Percentiles rank a stretch among this genome's conserved stretches.
These are phyloP conservation scores for Sabuloglossum arenarium DNA, from an alignment of 495 filamentous ascomycete species.

Conservation along the genomic window DNA sequence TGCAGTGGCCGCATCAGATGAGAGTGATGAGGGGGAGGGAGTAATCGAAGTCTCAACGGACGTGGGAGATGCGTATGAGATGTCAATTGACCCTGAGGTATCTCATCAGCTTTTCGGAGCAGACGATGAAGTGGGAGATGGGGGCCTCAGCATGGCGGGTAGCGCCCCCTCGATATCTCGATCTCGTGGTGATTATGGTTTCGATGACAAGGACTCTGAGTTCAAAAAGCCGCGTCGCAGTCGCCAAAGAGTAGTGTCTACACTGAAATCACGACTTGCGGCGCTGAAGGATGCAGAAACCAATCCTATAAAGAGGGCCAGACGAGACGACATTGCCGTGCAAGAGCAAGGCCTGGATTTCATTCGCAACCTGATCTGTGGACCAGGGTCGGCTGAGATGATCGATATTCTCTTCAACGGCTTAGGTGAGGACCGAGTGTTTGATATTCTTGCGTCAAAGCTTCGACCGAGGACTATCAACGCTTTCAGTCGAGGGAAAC, in stretches of 20 bases:
- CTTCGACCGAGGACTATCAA: conserved; percentile 16
- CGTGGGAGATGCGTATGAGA: neutral
- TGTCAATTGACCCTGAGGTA: neutral
- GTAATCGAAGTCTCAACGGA: conserved; percentile 5
- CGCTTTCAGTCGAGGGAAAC: neutral
- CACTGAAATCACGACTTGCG: conserved; percentile 16
- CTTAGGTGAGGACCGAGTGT: conserved; percentile 54
- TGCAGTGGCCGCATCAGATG: conserved; percentile 3
- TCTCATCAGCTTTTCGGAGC: neutral
- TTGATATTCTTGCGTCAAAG: conserved; percentile 56
- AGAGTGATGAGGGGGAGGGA: conserved; percentile 9
- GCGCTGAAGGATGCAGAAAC: conserved; percentile 32
- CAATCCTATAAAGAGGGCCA: conserved; percentile 33
- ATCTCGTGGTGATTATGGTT: neutral
- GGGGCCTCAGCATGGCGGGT: neutral
- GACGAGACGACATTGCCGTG: conserved; percentile 60
- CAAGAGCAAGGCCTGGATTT: conserved; percentile 82
- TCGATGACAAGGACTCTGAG: neutral
- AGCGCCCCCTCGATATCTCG: neutral
- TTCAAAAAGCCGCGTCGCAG: neutral
- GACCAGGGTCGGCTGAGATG: conserved; percentile 45
- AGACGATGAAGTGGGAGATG: neutral
- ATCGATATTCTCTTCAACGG: conserved; percentile 61
- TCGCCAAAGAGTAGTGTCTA: neutral
- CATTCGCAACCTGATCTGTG: conserved; percentile 72